Base-by-base conservation (phyloP, 139 green algal genomes). In the Chlamydomonas schloesseri region DNA sequence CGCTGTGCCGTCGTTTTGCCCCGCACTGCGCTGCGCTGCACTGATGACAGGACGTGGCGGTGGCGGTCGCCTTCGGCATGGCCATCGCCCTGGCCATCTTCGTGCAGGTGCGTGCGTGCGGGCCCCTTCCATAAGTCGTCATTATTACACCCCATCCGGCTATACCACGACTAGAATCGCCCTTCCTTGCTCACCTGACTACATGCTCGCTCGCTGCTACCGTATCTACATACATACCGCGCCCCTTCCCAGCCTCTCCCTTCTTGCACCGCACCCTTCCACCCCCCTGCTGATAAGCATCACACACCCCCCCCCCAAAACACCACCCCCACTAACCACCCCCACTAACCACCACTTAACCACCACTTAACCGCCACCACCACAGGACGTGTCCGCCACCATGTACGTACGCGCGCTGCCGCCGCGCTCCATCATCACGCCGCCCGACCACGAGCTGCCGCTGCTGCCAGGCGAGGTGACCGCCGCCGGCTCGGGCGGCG, bases 11-110 rank as follows among this genome's bases (percentile, higher is more conserved):
- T n/a, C n/a, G n/a, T n/a, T n/a, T n/a, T n/a, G n/a, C n/a, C n/a
- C n/a, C n/a, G n/a, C n/a, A n/a, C n/a, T n/a, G n/a, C n/a, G n/a
- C n/a, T n/a, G n/a, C n/a, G n/a, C n/a, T n/a, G n/a, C n/a, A n/a
- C n/a, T n/a, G n/a, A n/a, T n/a, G n/a, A n/a, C 83, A 88, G 84
- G 85, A 89, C 36, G 85, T 89, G 46, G 77, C 85, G 23, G 78
- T 89, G 70, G 85, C 85, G 14, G 85, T 89, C 31, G 77, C 81
- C 55, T 79, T 89, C 57, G 85, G 85, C 6, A 89, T 89, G 85
- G 77, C 50, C n/a, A 84, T 84, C 10, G 85, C 85, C 1, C 70
- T 89, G 42, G 68, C 75, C n/a, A 46, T 87, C 57, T 89, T 81
- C 46, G 85, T 89, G 31, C 62, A 79, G 70, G 85, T 87, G 81